A percentile compares a stretch with the other conserved stretches of the same genome.
Evolutionary conservation across 169 alveolate genomes (phyloP).

Genomic region (Plasmodium knowlesi): DNA sequence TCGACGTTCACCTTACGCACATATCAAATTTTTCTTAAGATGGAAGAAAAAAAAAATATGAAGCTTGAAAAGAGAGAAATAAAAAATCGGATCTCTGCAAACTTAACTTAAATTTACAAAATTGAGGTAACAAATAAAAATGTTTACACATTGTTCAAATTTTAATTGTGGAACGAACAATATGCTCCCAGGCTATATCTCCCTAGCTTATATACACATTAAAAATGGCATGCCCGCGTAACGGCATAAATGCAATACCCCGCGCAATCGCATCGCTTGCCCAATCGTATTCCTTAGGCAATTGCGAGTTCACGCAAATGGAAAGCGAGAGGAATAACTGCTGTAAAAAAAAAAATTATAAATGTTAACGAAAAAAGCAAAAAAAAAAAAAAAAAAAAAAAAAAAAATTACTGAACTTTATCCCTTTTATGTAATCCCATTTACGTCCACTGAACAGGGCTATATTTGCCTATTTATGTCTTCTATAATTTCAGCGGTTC

Average conservation of each 20-base stretch:
- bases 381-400: conserved; percentile 13
- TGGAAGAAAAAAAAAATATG: not conserved
- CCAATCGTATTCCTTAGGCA: not conserved
- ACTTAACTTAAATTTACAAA: not conserved
- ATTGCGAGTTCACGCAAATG: not conserved
- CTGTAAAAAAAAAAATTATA: not conserved
- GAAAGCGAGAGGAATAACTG: not conserved
- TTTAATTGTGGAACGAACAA: not conserved
- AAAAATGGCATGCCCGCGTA: not conserved
- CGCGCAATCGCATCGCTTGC: not conserved
- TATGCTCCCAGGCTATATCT: not conserved
- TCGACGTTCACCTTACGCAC: not conserved
- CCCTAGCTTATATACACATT: not conserved
- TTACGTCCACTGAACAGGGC: not conserved
- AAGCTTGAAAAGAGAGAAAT: not conserved
- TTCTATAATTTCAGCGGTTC: conserved; percentile 41
- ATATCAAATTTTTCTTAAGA: not conserved
- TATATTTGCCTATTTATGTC: conserved; percentile 31
- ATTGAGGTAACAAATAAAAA: not conserved
- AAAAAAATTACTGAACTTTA: not conserved
- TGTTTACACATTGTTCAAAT: not conserved
- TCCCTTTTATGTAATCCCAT: not conserved
- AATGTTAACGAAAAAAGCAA: not conserved
- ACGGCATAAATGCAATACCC: not conserved
- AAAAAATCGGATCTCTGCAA: not conserved